These are phyloP conservation scores for Diphasiastrum complanatum DNA, from an alignment of 83 land plant genomes.

Conservation along the genomic window DNA sequence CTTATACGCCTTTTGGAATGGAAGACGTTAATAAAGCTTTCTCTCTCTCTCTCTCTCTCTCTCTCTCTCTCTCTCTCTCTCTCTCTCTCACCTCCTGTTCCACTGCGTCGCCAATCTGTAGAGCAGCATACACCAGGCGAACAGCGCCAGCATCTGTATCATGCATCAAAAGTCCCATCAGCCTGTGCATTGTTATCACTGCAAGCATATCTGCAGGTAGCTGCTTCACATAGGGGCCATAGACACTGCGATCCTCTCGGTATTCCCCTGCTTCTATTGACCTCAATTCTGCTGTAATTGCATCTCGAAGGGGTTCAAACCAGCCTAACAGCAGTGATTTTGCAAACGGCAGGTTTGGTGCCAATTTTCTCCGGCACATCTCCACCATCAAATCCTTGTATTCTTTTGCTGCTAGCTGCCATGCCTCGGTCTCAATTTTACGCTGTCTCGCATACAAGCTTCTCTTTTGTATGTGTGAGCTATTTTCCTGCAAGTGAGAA, in stretches of 20 bases:
- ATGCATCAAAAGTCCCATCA: constrained; percentile 66
- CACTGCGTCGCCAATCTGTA: constrained; percentile 67
- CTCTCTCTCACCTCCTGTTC: constrained; percentile 88
- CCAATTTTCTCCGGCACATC: constrained; percentile 84
- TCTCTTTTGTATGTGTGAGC: background rate
- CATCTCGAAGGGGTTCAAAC: constrained; percentile 81
- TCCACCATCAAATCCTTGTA: constrained; percentile 65
- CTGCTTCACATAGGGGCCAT: constrained; percentile 49
- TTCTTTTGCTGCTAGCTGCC: constrained; percentile 71
- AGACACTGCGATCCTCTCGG: constrained; percentile 31
- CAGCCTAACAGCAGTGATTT: constrained; percentile 80
- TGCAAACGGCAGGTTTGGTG: constrained; percentile 81
- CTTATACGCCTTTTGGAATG: no score
- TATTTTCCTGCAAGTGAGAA: no score
- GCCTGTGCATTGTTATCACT: constrained; percentile 74
- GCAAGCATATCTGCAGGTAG: constrained; percentile 87
- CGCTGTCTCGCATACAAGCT: constrained; percentile 50
- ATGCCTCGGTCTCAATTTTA: constrained; percentile 80
- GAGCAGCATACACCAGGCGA: constrained; percentile 57
- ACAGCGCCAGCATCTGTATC: constrained; percentile 58
- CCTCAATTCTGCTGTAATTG: constrained; percentile 47
- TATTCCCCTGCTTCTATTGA: constrained; percentile 26
- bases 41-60: no score
- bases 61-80: no score
- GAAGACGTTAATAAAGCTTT: no score